Evolutionary conservation across 257 asterid species (phyloP), one percentile per base, ranked within the genome.

Genomic region (Fraxinus anomala): DNA sequence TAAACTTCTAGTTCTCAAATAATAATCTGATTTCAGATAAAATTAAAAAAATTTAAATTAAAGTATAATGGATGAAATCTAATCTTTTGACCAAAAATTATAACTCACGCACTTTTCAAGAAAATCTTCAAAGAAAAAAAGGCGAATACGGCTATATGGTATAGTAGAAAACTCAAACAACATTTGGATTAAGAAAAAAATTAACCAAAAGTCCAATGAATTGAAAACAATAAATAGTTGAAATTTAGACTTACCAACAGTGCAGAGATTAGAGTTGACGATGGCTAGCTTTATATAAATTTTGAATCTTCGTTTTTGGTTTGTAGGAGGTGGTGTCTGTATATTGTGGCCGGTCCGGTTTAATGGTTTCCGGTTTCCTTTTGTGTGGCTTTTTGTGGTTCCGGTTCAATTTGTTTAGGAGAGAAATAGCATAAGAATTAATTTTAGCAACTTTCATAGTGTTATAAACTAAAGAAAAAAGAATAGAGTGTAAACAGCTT

Each of bases 1-100:
- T 73, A 72, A 3, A 23, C 69, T 63, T 16, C 44, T 79, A 76
- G 40, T 79, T 34, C 39, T 14, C 40, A 33, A 26, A 40, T 67
- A 47, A 1, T 11, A 3, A 30, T 24, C 2, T 1, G 11, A 19
- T n/a, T 26, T 23, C 51, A 23, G 47, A 66, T 12, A 16, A 44
- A 71, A 12, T 44, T 21, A 59, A 40, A 3, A 2, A 68, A 56
- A 69, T 3, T 19, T 28, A 5, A 39, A 28, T 1, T n/a, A 28
- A 69, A 61, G 21, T 16, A n/a, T 12, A 72, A 26, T 44, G 17
- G 68, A 8, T 39, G 24, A 76, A 75, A 0, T 47, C 37, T 66
- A 80, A 78, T 6, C 51, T 37, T 13, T 44, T 19, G 39, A 24
- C 19, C 12, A 70, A 69, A 69, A 44, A 12, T 19, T 51, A 19